Percentiles rank a stretch among this genome's conserved stretches.
These are phyloP conservation scores for Chlorella sp. DNA, from an alignment of 139 green algal genomes.

Conservation along the genomic window DNA sequence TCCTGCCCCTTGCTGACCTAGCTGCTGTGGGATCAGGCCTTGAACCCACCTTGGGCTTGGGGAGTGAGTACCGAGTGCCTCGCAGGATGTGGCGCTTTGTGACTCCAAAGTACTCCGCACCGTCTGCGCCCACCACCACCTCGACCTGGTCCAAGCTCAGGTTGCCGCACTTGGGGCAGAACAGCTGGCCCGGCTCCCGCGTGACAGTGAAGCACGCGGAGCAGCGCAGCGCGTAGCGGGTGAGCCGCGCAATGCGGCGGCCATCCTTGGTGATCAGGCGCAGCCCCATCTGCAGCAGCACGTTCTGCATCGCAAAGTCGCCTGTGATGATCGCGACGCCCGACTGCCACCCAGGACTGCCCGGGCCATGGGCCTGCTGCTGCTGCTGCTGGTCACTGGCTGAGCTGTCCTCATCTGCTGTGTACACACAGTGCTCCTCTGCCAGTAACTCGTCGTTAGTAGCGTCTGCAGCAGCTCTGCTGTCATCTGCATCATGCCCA, in stretches of 20 bases:
- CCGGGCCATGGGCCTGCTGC: too few relatives aligned
- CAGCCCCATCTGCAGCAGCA: conserved; percentile 89
- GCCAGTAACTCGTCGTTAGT: too few relatives aligned
- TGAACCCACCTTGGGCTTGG: conserved; percentile 77
- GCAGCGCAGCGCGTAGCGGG: conserved; percentile 76
- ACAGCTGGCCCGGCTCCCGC: conserved; percentile 70
- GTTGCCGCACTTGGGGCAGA: conserved; percentile 93
- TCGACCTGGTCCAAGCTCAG: conserved; percentile 77
- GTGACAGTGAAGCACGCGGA: conserved; percentile 70
- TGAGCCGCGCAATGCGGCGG: conserved; percentile 49
- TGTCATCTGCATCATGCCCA: too few relatives aligned
- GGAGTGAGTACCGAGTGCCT: conserved; percentile 82
- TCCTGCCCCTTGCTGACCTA: too few relatives aligned
- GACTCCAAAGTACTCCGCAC: conserved; percentile 71
- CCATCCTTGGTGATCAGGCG: conserved; percentile 72
- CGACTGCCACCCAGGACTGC: too few relatives aligned
- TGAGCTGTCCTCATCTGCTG: too few relatives aligned
- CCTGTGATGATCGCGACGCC: conserved; percentile 74
- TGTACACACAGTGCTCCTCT: too few relatives aligned
- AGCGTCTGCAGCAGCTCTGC: too few relatives aligned
- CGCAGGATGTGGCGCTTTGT: conserved; percentile 69
- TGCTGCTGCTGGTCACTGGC: conserved; percentile 9
- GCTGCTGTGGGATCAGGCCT: too few relatives aligned
- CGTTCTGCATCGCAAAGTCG: conserved; percentile 98
- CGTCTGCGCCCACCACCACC: conserved; percentile 61